Evolutionary conservation across 2,329 filamentous ascomycete genomes (phyloP), one percentile per base, ranked within the genome.

Genomic region (Aspergillus ustus): DNA sequence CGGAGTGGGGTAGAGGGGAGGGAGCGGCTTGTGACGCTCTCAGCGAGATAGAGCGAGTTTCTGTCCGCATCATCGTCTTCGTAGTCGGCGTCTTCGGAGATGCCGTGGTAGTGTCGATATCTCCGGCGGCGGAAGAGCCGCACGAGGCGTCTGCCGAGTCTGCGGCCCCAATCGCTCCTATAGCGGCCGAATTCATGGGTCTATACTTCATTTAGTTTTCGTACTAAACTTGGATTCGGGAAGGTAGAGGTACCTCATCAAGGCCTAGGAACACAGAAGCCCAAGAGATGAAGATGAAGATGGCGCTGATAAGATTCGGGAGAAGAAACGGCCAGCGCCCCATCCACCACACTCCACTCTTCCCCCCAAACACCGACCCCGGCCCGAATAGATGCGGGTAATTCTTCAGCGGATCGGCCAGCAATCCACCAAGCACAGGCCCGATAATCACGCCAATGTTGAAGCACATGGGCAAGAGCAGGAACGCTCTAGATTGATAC

Each of bases 381-480:
- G 85, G 82, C 0, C 87, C 88, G 69, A 92, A 91, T 0, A 90
- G 57, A 0, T 75, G 74, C 0, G 89, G 89, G 70, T 91, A 85
- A 9, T 79, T 88, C 7, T 78, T 80, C 6, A 84, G 80, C 0
- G 90, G 89, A 67, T 92, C 87, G 17, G 90, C 89, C 29, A 92
- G 78, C 53, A 90, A 74, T 29, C 90, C 90, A 48, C 90, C 89
- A 2, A 87, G 68, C 9, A 86, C 77, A 0, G 85, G 85, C 0
- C 85, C 84, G n/a, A 86, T 77, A 48, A 87, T 86, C 52, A 86
- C 81, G 13, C 86, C 86, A 20, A 88, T 82, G 67, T 91, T 91
- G 75, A 91, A 89, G 52, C 88, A 89, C 84, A 92, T 89, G 0
- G 86, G 85, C 58, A 88, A 66, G 8, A 89, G 76, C 40, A 88